Conservation (phyloP, 805 yeast genomes). For the Wickerhamomyces silvicola region DNA sequence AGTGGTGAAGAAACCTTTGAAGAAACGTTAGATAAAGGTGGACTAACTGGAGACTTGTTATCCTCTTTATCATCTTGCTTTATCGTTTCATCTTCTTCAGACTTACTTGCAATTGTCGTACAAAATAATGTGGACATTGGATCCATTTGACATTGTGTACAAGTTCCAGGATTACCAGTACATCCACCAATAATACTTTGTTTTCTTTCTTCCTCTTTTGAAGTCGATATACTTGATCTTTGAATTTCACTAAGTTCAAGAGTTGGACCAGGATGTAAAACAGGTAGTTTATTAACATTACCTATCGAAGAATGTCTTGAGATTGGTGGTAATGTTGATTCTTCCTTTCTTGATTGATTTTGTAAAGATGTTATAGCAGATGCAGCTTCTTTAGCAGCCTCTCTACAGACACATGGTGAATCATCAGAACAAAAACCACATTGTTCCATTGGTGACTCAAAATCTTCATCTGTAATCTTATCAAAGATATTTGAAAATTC, state of each 20-base stretch:
- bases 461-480: constrained; percentile 28
- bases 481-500: constrained; percentile 18
- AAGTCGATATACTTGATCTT: constrained; percentile 23
- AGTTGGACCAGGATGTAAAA: constrained; percentile 59
- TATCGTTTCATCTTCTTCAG: constrained; percentile 13
- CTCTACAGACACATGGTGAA: constrained; percentile 89
- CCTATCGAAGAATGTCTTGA: constrained; percentile 22
- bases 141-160: constrained; percentile 75
- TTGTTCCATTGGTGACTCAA: constrained; percentile 52
- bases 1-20: constrained; percentile 23
- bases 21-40: constrained; percentile 19
- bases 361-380: constrained; percentile 26
- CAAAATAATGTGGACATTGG: constrained; percentile 88
- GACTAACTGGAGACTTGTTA: constrained; percentile 22
- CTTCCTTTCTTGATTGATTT: constrained; percentile 13
- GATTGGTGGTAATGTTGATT: constrained; percentile 36
- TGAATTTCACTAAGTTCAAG: constrained; percentile 38
- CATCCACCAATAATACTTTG: constrained; percentile 38
- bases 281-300: constrained; percentile 41
- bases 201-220: constrained; percentile 10
- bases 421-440: constrained; percentile 95
- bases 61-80: constrained; percentile 4
- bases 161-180: constrained; percentile 85
- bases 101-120: constrained; percentile 65
- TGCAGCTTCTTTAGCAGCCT: constrained; percentile 45